Evolutionary conservation across 2,329 filamentous ascomycete species (phyloP).

Genomic region (Xylaria sp.): DNA sequence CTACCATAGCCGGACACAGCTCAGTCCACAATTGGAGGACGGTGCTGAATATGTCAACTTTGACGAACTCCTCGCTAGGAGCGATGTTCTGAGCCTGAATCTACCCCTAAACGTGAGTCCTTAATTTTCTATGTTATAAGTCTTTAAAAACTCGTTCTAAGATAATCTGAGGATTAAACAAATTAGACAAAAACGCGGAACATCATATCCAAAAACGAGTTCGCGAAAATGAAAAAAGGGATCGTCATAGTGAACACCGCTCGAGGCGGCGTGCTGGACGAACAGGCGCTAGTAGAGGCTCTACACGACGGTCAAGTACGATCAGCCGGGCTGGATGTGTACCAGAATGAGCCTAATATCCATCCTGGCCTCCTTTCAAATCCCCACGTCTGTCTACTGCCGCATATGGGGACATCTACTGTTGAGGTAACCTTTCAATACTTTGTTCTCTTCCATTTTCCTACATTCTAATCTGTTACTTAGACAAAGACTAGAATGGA

Average conservation of each 20-base stretch:
- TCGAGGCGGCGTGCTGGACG: conserved; percentile 83
- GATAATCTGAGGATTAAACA: not conserved
- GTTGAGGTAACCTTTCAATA: conserved; percentile 53
- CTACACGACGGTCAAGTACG: conserved; percentile 76
- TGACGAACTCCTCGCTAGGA: conserved; percentile 74
- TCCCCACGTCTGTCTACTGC: conserved; percentile 77
- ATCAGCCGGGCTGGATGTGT: conserved; percentile 82
- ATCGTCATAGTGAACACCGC: conserved; percentile 85
- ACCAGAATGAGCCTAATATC: conserved; percentile 81
- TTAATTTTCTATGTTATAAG: not conserved
- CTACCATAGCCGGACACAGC: conserved; percentile 76
- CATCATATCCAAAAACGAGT: conserved; percentile 77
- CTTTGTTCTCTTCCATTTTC: not conserved
- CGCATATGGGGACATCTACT: conserved; percentile 74
- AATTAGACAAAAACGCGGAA: conserved; percentile 72
- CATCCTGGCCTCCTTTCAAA: conserved; percentile 79
- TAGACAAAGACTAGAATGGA: conserved; percentile 75
- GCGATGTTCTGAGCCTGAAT: conserved; percentile 84
- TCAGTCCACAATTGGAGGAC: conserved; percentile 64
- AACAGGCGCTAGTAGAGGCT: conserved; percentile 80
- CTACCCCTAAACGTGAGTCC: conserved; percentile 79
- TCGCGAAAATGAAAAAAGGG: conserved; percentile 80
- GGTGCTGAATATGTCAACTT: conserved; percentile 77
- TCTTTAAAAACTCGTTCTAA: not conserved
- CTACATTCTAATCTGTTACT: not conserved